Base-by-base conservation (phyloP, 805 yeast species). In the Zygoascus biomembranicola region DNA sequence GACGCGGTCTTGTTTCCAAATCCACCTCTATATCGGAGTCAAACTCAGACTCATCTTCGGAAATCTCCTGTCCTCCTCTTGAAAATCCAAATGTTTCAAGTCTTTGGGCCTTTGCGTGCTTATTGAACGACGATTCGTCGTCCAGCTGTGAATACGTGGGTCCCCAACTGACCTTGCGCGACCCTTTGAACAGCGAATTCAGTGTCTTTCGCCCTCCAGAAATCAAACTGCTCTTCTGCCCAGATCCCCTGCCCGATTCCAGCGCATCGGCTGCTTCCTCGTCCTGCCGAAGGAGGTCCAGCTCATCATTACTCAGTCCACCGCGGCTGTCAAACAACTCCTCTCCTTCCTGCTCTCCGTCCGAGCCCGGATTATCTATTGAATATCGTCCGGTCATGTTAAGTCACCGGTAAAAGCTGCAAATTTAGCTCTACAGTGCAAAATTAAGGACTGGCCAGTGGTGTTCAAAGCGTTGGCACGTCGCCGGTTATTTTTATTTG, bases 1-100 rank as follows among this genome's bases (percentile, higher is more conserved):
- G 52, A n/a, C 43, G 44, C 2, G 62, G 58, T 45, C 52, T 59
- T 5, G 57, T 52, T 43, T 60, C 61, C 19, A 60, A 45, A 37
- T 60, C 63, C 32, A 60, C 56, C 41, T 60, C 63, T 42, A 59
- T 53, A 43, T 60, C 59, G 32, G 48, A 35, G 49, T 51, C 53
- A 19, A 55, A 52, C 32, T 20, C 51, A 39, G 44, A 45, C 26
- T 52, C 55, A 8, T 20, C 18, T 28, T 31, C 49, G 41, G 37
- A 31, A 8, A 14, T n/a, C 31, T 32, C 41, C 41, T 18, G 41
- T 10, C 26, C 49, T 18, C 23, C n/a, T 11, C 49, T 16, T 18
- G 39, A n/a, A n/a, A 16, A 23, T 39, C 52, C 52, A 19, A 55
- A 50, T 5, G 50, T 55, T 18, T 45, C 51, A 6, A 55, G 51